phyloP scores from a whole-genome alignment of 306 rosid species.

The Bauhinia variegata region DNA sequence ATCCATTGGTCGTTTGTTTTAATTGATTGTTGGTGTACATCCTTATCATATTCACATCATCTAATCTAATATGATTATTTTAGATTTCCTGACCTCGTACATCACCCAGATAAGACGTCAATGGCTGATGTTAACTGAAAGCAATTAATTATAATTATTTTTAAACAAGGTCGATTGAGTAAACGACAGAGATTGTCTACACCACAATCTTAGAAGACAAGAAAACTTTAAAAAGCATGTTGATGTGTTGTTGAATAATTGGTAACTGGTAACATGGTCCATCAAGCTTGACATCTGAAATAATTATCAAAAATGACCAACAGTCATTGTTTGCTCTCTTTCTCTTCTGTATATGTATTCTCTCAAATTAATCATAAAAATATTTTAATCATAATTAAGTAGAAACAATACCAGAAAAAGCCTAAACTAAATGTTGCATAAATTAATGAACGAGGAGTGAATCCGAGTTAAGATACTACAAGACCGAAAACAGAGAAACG shows the following conservation, averaged over 20 bases:
- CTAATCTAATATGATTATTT: not conserved
- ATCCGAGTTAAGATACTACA: conserved; percentile 39
- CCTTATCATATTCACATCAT: conserved; percentile 4
- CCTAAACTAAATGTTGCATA: conserved; percentile 39
- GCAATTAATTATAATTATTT: not conserved
- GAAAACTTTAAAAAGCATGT: too few relatives aligned
- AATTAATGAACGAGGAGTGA: conserved; percentile 28
- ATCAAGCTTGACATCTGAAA: too few relatives aligned
- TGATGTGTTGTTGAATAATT: too few relatives aligned
- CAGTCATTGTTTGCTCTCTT: too few relatives aligned
- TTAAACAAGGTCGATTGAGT: not conserved
- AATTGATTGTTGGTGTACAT: not conserved
- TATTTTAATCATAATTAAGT: too few relatives aligned
- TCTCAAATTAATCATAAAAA: too few relatives aligned
- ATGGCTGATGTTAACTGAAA: not conserved
- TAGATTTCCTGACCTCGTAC: conserved; percentile 18
- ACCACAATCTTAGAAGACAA: not conserved
- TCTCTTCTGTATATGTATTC: too few relatives aligned
- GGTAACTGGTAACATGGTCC: too few relatives aligned
- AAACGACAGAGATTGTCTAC: not conserved
- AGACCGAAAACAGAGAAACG: conserved; percentile 42
- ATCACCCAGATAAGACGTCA: not conserved
- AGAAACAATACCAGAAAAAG: too few relatives aligned
- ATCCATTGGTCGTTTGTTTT: too few relatives aligned
- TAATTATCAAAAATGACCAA: too few relatives aligned